These are phyloP conservation scores for Theileria sp. DNA, from an alignment of 169 alveolate genomes.

Conservation along the genomic window DNA sequence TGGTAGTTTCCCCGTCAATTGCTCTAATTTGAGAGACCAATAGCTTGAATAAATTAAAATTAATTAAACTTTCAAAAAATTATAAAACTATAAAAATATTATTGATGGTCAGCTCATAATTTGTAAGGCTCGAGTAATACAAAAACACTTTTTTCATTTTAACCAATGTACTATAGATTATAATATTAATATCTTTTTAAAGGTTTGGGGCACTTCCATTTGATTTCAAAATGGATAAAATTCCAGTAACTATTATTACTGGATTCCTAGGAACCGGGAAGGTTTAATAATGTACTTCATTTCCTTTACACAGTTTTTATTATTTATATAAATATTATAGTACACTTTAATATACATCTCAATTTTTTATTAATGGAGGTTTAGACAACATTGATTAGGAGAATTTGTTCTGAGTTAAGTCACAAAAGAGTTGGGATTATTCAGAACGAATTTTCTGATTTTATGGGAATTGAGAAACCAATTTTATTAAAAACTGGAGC, in stretches of 20 bases:
- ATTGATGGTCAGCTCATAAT: neutral
- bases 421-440: conserved; percentile 73
- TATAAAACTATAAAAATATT: too few relatives aligned
- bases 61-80: too few relatives aligned
- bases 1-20: neutral
- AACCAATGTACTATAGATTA: neutral
- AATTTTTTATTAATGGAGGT: neutral
- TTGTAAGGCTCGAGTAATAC: neutral
- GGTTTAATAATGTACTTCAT: conserved; percentile 19
- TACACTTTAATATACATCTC: neutral
- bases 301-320: neutral
- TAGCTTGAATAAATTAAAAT: neutral
- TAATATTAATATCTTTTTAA: neutral
- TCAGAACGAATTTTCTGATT: conserved; percentile 81
- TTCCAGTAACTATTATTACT: conserved; percentile 73
- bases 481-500: conserved; percentile 83
- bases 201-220: neutral
- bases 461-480: conserved; percentile 88
- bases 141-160: neutral
- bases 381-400: conserved; percentile 76
- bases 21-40: neutral
- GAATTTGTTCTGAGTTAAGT: conserved; percentile 41
- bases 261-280: conserved; percentile 86
- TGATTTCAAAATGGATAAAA: conserved; percentile 16
- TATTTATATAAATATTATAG: neutral